Conservation (phyloP, 1,284 basidiomycete genomes). For the Puccinia hordei region DNA sequence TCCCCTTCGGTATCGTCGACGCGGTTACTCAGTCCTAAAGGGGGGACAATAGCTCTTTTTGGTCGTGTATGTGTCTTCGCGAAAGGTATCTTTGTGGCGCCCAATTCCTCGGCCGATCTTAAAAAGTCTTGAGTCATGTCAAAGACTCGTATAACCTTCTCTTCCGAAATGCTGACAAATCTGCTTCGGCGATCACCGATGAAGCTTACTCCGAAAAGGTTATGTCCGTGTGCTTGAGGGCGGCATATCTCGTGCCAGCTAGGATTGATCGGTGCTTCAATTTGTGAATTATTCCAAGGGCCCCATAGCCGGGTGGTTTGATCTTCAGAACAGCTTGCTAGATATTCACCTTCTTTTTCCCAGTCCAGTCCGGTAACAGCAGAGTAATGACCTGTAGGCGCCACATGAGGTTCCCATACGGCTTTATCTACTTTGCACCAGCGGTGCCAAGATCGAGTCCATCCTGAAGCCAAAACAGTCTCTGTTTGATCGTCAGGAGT, state of each 20-base stretch:
- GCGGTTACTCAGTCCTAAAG: conserved; percentile 73
- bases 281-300: conserved; percentile 56
- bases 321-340: conserved; percentile 76
- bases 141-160: conserved; percentile 87
- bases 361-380: conserved; percentile 77
- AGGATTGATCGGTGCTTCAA: conserved; percentile 38
- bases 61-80: conserved; percentile 63
- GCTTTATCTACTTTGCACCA: conserved; percentile 65
- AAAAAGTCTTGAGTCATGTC: conserved; percentile 81
- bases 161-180: conserved; percentile 84
- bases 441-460: conserved; percentile 86
- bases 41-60: conserved; percentile 72
- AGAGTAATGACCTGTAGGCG: conserved; percentile 76
- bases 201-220: conserved; percentile 77
- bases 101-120: conserved; percentile 62
- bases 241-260: conserved; percentile 83
- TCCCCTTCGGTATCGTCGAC: conserved; percentile 65
- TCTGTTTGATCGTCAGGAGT: conserved; percentile 62
- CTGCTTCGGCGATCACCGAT: conserved; percentile 67
- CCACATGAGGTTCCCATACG: conserved; percentile 73
- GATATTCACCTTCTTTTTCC: conserved; percentile 79
- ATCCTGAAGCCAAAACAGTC: conserved; percentile 81
- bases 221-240: conserved; percentile 93
- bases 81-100: conserved; percentile 52
- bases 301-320: conserved; percentile 87